Base-by-base conservation (phyloP, 108 stramenopile species). In the Epithemia pelagica region DNA sequence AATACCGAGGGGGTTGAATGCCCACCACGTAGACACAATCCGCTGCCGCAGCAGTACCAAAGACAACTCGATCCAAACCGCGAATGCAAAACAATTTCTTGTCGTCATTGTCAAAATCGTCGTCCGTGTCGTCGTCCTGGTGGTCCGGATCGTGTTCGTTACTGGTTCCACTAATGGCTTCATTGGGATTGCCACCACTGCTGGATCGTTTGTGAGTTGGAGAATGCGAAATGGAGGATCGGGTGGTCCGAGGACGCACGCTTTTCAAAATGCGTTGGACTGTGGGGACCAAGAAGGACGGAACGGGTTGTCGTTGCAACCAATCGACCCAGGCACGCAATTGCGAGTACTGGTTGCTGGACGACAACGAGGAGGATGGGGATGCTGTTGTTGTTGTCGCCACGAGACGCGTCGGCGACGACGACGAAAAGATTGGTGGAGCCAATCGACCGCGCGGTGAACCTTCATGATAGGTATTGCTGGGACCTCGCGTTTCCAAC, bases 1-100 rank as follows among this genome's bases (percentile, higher is more conserved):
- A 61, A 59, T 84, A 84, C 21, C 74, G 70, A 0, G 76, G 74
- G 1, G 79, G 83, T 25, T 74, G 68, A 1, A 84, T 37, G 1
- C 76, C 76, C 20, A 51, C 57, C 33, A 84, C 33, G 20, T 23
- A 28, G 0, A 84, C 79, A 29, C 65, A 72, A 37, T 83, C 82
- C 25, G 69, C 65, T 8, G 78, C 78, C 21, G 78, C 66, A 53
- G 66, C 65, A 3, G 78, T 74, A 15, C 82, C 82, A 65, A 71
- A 78, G 25, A 77, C 59, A 21, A 83, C 82, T 28, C 67, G 60
- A 21, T 76, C 75, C 28, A 83, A 46, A 31, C 78, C 78, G 5
- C 70, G 54, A 27, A 83, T 51, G 27, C 71, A 46, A 26, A 51
- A 58, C 18, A 72, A 26, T 26, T 15, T 5, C 30, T 23, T 15